Evolutionary conservation across 1,284 basidiomycete genomes (phyloP).

Genomic region (Paramarasmius palmivorus): DNA sequence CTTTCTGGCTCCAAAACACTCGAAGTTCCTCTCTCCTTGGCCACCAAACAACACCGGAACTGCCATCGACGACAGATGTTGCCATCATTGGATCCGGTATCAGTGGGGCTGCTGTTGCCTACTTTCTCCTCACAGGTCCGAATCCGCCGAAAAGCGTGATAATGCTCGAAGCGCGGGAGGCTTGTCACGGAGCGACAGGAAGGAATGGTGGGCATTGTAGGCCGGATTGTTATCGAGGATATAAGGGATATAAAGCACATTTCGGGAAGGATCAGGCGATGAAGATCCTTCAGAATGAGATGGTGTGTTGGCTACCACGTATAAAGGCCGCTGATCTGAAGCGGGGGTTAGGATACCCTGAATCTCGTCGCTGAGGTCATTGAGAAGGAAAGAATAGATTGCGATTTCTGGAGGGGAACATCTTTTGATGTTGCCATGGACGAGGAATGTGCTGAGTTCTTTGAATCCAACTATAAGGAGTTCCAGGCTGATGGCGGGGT

Average conservation of each 20-base stretch:
- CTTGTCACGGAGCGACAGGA: conserved; percentile 22
- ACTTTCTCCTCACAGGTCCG: conserved; percentile 21
- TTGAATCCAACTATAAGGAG: conserved; percentile 19
- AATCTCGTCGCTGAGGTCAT: conserved; percentile 23
- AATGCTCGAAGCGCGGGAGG: conserved; percentile 23
- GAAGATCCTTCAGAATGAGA: conserved; percentile 30
- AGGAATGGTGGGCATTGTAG: conserved; percentile 28
- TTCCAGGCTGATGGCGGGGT: conserved; percentile 26
- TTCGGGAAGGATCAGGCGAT: conserved; percentile 29
- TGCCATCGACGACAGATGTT: conserved; percentile 21
- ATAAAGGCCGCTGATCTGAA: neutral
- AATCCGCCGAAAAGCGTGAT: conserved; percentile 18
- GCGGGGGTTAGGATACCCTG: conserved; percentile 25
- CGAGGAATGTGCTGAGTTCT: conserved; percentile 19
- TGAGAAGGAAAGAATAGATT: conserved; percentile 27
- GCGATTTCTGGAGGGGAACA: conserved; percentile 29
- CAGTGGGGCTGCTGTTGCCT: conserved; percentile 24
- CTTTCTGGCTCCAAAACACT: conserved; percentile 26
- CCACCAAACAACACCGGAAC: conserved; percentile 22
- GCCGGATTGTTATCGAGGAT: conserved; percentile 28
- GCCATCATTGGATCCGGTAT: conserved; percentile 30
- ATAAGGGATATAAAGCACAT: conserved; percentile 23
- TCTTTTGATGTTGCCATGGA: conserved; percentile 26
- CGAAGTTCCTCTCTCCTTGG: conserved; percentile 23
- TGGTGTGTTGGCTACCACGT: too few species aligned